Conservation (phyloP, 768 basidiomycete genomes). For the Phaeolepiota aurea region DNA sequence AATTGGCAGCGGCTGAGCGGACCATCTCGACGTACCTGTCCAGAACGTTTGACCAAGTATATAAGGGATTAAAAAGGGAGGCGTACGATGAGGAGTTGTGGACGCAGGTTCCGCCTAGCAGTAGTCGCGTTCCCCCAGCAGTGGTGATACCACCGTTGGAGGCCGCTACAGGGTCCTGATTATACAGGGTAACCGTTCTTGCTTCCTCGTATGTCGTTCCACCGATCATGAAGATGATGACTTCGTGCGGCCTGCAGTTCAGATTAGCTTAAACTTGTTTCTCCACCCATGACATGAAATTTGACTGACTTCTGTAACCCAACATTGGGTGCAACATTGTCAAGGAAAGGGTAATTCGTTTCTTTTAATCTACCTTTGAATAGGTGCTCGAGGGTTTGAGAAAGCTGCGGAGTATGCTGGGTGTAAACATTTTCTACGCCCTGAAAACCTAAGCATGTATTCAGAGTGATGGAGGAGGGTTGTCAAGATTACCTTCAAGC, state of each 20-base stretch:
- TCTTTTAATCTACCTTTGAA: slow-evolving; percentile 84
- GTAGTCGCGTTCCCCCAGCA: slow-evolving; percentile 60
- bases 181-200: slow-evolving; percentile 73
- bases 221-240: slow-evolving; percentile 95
- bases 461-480: too few species aligned
- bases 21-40: slow-evolving; percentile 86
- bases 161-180: slow-evolving; percentile 61
- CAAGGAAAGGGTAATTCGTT: slow-evolving; percentile 83
- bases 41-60: slow-evolving; percentile 6
- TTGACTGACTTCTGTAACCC: slow-evolving; percentile 63
- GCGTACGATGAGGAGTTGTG: slow-evolving; percentile 89
- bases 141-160: slow-evolving; percentile 37
- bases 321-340: slow-evolving; percentile 55
- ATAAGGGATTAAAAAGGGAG: slow-evolving; percentile 1
- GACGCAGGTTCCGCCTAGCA: slow-evolving; percentile 91
- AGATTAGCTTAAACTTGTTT: not conserved
- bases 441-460: too few species aligned
- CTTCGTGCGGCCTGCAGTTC: slow-evolving; percentile 74
- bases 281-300: not conserved
- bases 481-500: slow-evolving; percentile 80
- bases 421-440: slow-evolving; percentile 99
- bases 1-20: slow-evolving; percentile 54
- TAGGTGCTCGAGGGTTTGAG: slow-evolving; percentile 85
- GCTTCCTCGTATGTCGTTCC: slow-evolving; percentile 97
- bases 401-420: slow-evolving; percentile 90